Conservation (phyloP, 257 asterid species). For the Solanum piurae region DNA sequence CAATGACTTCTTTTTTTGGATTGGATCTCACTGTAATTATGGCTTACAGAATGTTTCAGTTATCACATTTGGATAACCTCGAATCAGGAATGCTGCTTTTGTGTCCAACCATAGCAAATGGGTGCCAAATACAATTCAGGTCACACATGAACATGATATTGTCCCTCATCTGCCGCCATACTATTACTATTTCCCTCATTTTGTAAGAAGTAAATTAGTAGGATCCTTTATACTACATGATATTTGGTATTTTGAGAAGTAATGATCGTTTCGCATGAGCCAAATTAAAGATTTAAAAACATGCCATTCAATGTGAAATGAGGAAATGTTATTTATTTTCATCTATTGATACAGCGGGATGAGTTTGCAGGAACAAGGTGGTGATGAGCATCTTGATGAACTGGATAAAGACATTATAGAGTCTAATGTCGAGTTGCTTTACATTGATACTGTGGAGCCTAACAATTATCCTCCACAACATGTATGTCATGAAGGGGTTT, state of each 20-base stretch:
- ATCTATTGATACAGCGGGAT: background rate
- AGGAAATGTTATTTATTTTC: background rate
- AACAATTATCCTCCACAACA: constrained; percentile 48
- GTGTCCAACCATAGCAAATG: constrained; percentile 49
- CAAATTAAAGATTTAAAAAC: background rate
- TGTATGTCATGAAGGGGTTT: constrained; percentile 19
- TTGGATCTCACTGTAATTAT: no score
- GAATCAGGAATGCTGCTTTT: constrained; percentile 81
- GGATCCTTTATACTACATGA: background rate
- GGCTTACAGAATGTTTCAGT: constrained; percentile 51
- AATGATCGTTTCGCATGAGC: background rate
- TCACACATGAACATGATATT: constrained; percentile 75
- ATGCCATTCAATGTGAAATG: background rate
- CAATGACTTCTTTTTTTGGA: no score
- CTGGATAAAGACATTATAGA: constrained; percentile 45
- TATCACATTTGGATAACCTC: constrained; percentile 92
- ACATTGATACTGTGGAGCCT: constrained; percentile 45
- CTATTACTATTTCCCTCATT: constrained; percentile 8
- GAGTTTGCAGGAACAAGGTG: constrained; percentile 27
- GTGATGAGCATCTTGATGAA: constrained; percentile 11
- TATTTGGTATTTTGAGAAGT: background rate
- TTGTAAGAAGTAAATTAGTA: no score
- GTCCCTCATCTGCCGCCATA: constrained; percentile 99
- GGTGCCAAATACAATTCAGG: constrained; percentile 71
- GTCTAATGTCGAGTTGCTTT: constrained; percentile 68